Evolutionary conservation across 306 rosid species (phyloP).

Genomic region (Myrica gale): DNA sequence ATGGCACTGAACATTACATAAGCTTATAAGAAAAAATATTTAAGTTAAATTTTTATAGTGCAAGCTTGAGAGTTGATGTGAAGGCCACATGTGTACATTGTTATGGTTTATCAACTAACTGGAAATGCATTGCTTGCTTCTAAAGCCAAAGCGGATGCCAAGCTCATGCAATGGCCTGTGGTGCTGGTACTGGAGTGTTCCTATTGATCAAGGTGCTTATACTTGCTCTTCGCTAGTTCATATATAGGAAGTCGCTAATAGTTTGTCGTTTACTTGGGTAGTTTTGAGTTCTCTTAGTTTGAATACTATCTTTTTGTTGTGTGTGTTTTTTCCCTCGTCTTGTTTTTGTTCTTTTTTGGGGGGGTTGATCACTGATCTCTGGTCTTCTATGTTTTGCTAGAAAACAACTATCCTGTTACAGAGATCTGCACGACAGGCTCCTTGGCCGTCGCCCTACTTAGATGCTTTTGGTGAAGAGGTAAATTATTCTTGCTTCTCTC

Average conservation of each 20-base stretch:
- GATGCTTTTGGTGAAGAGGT: constrained; percentile 99
- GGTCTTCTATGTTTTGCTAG: constrained; percentile 40
- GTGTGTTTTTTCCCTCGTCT: constrained; percentile 10
- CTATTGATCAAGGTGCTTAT: constrained; percentile 68
- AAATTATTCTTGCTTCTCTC: constrained; percentile 25
- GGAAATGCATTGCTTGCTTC: constrained; percentile 26
- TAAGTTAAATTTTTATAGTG: neutral
- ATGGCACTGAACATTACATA: neutral
- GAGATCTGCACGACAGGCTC: constrained; percentile 94
- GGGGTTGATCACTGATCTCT: constrained; percentile 10
- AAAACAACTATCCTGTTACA: constrained; percentile 80
- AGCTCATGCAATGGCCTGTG: constrained; percentile 81
- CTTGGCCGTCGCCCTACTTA: constrained; percentile 96
- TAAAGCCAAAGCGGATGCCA: constrained; percentile 86
- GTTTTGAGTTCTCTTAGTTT: neutral
- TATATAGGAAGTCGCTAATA: neutral
- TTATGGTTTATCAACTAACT: constrained; percentile 14
- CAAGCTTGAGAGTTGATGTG: neutral
- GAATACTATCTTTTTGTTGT: neutral
- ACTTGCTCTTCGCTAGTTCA: neutral
- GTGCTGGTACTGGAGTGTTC: constrained; percentile 91
- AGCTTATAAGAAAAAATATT: neutral
- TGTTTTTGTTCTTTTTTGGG: constrained; percentile 4
- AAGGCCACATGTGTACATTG: neutral
- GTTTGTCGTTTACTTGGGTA: neutral